These are phyloP conservation scores for Euphrasia confusa DNA, from an alignment of 257 asterid genomes.

Conservation along the genomic window DNA sequence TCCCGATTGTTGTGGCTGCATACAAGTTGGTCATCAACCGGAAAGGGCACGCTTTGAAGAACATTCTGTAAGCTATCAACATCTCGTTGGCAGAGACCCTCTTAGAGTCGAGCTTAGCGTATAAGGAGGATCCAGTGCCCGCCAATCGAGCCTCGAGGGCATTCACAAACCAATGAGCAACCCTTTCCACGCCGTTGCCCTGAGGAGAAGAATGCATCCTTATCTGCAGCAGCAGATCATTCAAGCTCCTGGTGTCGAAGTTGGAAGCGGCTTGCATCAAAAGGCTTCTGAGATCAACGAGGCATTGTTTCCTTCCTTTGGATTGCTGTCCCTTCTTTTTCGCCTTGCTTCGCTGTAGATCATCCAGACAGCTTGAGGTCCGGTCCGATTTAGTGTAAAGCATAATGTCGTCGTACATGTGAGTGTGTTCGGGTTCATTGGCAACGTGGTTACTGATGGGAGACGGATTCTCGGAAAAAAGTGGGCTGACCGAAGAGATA, in stretches of 20 bases:
- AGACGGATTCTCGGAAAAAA: no score
- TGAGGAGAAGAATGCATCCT: slow-evolving; percentile 40
- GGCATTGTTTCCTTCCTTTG: neutral
- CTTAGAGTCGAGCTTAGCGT: slow-evolving; percentile 9
- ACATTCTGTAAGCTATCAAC: slow-evolving; percentile 39
- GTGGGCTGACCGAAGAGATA: neutral
- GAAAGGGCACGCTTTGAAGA: slow-evolving; percentile 40
- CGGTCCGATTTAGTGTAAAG: no score
- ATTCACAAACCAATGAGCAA: slow-evolving; percentile 39
- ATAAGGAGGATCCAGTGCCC: slow-evolving; percentile 34
- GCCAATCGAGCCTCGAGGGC: slow-evolving; percentile 50
- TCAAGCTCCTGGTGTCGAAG: slow-evolving; percentile 26
- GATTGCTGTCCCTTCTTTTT: slow-evolving; percentile 12
- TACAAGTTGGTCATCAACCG: slow-evolving; percentile 34
- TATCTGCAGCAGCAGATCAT: slow-evolving; percentile 29
- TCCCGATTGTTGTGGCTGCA: slow-evolving; percentile 38
- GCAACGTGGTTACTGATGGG: slow-evolving; percentile 30
- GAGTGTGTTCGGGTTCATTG: slow-evolving; percentile 29
- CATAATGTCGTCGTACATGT: slow-evolving; percentile 40
- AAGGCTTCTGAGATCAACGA: slow-evolving; percentile 33
- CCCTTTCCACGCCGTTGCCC: slow-evolving; percentile 45
- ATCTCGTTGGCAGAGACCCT: slow-evolving; percentile 39
- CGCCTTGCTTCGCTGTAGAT: neutral
- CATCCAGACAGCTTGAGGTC: neutral
- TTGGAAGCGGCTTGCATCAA: slow-evolving; percentile 39